Base-by-base conservation (phyloP, 2,329 filamentous ascomycete genomes). In the Colletotrichum sidae region DNA sequence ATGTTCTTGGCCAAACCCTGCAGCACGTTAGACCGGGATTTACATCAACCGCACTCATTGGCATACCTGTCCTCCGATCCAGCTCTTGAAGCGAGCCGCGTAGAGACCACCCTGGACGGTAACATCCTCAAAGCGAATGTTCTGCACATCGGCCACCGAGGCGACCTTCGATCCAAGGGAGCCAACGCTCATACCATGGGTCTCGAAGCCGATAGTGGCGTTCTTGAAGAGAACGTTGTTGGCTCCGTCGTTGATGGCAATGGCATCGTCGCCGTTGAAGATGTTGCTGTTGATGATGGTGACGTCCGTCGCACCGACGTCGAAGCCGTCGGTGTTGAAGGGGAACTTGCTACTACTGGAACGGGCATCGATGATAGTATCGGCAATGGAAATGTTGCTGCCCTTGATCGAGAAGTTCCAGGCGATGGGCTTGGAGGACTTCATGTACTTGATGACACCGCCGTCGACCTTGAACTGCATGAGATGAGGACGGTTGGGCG, bases 231-330 rank as follows among this genome's bases (percentile, higher is more conserved):
- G 61, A 6, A 83, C 73, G 55, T 80, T 74, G 57, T 78, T 70
- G 4, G 78, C 75, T 4, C 75, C 76, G 8, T 73, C 72, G n/a
- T 74, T 70, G 9, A 82, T 71, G 4, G 79, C 79, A 42, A 81
- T 77, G 11, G 79, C 79, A 55, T 81, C 79, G 66, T 81, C 80
- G 8, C 79, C 80, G 58, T 82, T 81, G 69, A 75, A 80, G 60
- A 77, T 77, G 15, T 72, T 67, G n/a, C 68, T 72, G 47, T 73
- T 67, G 4, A 59, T 69, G 59, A 78, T 75, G 34, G 55, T 68
- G 12, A 74, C 71, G 45, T 78, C 70, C 6, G 70, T 73, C 12
- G 72, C 76, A 8, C 71, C 72, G 12, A 78, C 70, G 37, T 72
- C 72, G 34, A 79, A 77, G 12, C 71, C 76, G 56, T 78, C 75